A percentile compares a stretch with the other conserved stretches of the same genome.
phyloP scores from a whole-genome alignment of 31 red algal genomes.

The Asparagopsis taxiformis region DNA sequence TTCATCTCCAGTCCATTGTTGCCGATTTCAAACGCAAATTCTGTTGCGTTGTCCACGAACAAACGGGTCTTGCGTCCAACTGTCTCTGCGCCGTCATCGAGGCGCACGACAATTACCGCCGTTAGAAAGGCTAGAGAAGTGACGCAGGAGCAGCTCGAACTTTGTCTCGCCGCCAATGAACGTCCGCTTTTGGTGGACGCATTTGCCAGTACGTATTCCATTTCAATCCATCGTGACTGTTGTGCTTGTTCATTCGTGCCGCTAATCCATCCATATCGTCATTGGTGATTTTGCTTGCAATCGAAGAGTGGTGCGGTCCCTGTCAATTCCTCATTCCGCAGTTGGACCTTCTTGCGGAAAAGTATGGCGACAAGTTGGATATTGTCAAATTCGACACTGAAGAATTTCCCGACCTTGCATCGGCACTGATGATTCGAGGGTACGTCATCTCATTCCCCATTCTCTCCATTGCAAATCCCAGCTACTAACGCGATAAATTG shows the following conservation, averaged over 20 bases:
- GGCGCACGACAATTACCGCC: background rate
- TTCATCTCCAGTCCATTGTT: too few species aligned
- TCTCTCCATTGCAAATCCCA: too few species aligned
- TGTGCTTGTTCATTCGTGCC: background rate
- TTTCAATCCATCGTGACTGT: too few species aligned
- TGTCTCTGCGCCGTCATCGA: too few species aligned
- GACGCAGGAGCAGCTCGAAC: constrained; percentile 40
- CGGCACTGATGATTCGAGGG: constrained; percentile 48
- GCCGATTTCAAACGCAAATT: too few species aligned
- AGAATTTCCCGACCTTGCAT: constrained; percentile 53
- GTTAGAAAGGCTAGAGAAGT: constrained; percentile 30
- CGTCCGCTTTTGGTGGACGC: constrained; percentile 47
- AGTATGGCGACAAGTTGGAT: constrained; percentile 55
- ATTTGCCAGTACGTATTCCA: constrained; percentile 39
- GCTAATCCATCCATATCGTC: background rate
- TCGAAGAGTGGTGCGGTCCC: constrained; percentile 72
- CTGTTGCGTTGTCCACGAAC: too few species aligned
- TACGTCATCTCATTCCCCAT: constrained; percentile 8
- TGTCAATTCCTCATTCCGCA: constrained; percentile 78
- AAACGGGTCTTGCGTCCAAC: too few species aligned
- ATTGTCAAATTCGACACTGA: constrained; percentile 79
- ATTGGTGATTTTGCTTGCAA: background rate
- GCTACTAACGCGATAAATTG: too few species aligned
- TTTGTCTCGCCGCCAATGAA: constrained; percentile 29
- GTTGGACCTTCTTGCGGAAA: constrained; percentile 55